Evolutionary conservation across 202 grass and related monocot genomes (phyloP), one percentile per base, ranked within the genome.

Genomic region (Schoenoplectus tabernaemontani): DNA sequence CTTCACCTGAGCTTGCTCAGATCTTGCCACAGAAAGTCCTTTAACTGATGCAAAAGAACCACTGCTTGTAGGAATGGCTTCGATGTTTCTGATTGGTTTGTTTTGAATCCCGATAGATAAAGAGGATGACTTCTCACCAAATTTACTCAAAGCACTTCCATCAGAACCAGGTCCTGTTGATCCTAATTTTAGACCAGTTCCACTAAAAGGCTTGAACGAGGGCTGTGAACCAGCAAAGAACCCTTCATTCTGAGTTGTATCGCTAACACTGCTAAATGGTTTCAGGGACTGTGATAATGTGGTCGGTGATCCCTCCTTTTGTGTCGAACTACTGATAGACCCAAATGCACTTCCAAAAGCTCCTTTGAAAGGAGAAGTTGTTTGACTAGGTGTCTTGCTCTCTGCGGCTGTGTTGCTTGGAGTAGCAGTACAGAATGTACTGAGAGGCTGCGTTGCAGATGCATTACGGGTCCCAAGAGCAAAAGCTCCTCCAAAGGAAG

Each of bases 101-200:
- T 50, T 74, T 74, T 53, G 69, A 51, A 34, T 10, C 46, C 69
- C 76, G 88, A 82, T 77, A 17, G 83, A 76, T 64, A 71, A 60
- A 48, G 83, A 74, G 83, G 57, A 62, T 82, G 51, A 79, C 62
- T 47, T 98, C 72, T 89, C 86, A 86, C 57, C 50, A 6, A 59
- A 63, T 61, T 82, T 89, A 85, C 64, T 75, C 28, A 77, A n/a
- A 69, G 67, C 57, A 10, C 79, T 81, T 85, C 85, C 82, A 82
- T 86, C 86, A 81, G 91, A 87, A 69, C 64, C 59, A 61, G 85
- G 80, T 69, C 62, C 16, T 59, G 77, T 72, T 69, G 87, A 82
- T 84, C 91, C 84, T 37, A 88, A 79, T 83, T 20, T 89, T 51
- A 78, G 56, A 83, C 74, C 81, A 78, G 67, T 19, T 12, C 80